A percentile compares a stretch with the other conserved stretches of the same genome.
Evolutionary conservation across 177 flowering plant species (phyloP).

Genomic region (Vitis hybrid): DNA sequence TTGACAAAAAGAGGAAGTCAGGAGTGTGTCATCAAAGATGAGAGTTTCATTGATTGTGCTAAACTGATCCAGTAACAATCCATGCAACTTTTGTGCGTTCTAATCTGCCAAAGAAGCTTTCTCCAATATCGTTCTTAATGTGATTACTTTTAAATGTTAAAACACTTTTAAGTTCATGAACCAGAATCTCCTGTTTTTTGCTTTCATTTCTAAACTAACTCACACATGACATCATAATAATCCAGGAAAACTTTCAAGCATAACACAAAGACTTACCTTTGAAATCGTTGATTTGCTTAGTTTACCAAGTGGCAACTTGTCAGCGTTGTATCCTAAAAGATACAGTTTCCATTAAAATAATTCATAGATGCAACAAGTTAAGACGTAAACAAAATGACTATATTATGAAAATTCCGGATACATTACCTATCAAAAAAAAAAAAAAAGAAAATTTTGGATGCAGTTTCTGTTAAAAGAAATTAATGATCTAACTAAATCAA

Average conservation of each 20-base stretch:
- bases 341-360: neutral
- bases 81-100: no score
- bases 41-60: no score
- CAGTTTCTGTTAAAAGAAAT: neutral
- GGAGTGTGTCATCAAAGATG: no score
- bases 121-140: neutral
- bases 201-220: neutral
- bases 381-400: neutral
- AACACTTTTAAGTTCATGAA: neutral
- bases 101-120: no score
- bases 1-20: no score
- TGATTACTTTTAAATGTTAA: neutral
- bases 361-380: neutral
- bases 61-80: no score
- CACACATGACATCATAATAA: neutral
- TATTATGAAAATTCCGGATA: neutral
- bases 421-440: neutral
- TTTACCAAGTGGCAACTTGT: conserved; percentile 93
- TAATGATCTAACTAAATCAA: no score
- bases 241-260: neutral
- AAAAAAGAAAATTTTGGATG: neutral
- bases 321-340: conserved; percentile 83
- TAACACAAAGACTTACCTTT: conserved; percentile 48
- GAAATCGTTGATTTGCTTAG: conserved; percentile 87
- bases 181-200: neutral